Evolutionary conservation across 306 rosid species (phyloP).

Genomic region (Cucumis cinereus): DNA sequence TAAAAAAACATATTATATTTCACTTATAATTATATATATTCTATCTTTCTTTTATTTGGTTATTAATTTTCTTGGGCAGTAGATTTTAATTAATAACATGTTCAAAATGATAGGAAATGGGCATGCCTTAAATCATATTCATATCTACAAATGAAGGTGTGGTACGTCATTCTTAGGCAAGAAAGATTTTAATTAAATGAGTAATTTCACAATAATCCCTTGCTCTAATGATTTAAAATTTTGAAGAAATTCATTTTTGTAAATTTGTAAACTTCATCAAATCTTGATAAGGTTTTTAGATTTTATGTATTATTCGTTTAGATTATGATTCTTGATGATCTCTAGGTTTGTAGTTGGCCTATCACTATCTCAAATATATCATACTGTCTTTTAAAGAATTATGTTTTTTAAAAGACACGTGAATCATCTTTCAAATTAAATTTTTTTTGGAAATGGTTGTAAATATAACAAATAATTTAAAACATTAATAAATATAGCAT

Average conservation of each 20-base stretch:
- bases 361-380: not conserved
- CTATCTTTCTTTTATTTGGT: not conserved
- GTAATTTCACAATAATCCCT: not conserved
- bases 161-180: not conserved
- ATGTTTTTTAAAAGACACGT: not conserved
- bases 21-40: not conserved
- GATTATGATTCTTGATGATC: not conserved
- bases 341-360: not conserved
- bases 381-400: not conserved
- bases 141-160: not conserved
- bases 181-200: not conserved
- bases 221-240: not conserved
- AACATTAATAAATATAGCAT: no score
- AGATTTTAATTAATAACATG: not conserved
- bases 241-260: not conserved
- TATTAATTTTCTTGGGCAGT: not conserved
- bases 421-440: not conserved
- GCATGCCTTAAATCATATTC: not conserved
- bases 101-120: not conserved
- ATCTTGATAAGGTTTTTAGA: not conserved
- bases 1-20: no score
- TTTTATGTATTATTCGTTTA: not conserved
- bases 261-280: not conserved
- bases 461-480: no score
- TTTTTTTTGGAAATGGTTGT: no score